Conservation (phyloP, 2,329 filamentous ascomycete genomes). For the Aspergillus aculeatus region DNA sequence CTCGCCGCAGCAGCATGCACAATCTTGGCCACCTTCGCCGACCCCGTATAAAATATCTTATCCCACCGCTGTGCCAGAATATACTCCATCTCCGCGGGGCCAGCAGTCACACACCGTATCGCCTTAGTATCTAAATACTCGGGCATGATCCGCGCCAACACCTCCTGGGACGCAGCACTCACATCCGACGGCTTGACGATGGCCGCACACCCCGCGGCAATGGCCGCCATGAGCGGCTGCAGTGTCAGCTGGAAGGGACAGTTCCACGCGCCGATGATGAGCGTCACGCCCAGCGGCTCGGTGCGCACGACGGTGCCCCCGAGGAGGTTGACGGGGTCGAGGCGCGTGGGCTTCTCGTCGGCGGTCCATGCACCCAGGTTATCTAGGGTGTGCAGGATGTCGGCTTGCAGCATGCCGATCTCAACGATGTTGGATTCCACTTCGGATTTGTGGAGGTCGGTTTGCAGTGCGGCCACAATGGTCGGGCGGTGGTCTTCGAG, state of each 20-base stretch:
- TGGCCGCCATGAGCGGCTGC: conserved; percentile 44
- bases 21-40: conserved; percentile 38
- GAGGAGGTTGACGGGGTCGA: conserved; percentile 30
- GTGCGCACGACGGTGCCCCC: conserved; percentile 38
- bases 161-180: conserved; percentile 32
- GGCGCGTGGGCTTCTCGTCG: conserved; percentile 30
- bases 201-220: conserved; percentile 44
- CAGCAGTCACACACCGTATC: conserved; percentile 38
- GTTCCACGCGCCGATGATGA: conserved; percentile 51
- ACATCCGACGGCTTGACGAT: conserved; percentile 50
- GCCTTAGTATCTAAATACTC: conserved; percentile 45
- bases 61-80: conserved; percentile 43
- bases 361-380: conserved; percentile 44
- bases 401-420: conserved; percentile 31
- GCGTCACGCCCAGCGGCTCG: conserved; percentile 46
- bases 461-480: conserved; percentile 33
- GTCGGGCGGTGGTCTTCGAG: conserved; percentile 40
- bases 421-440: conserved; percentile 38
- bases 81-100: conserved; percentile 37
- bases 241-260: conserved; percentile 44
- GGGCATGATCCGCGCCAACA: conserved; percentile 42
- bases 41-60: conserved; percentile 51
- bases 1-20: conserved; percentile 45
- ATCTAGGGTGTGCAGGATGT: conserved; percentile 39
- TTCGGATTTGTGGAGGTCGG: conserved; percentile 37